Evolutionary conservation across 169 alveolate species (phyloP).

Genomic region (Plasmodium knowlesi): DNA sequence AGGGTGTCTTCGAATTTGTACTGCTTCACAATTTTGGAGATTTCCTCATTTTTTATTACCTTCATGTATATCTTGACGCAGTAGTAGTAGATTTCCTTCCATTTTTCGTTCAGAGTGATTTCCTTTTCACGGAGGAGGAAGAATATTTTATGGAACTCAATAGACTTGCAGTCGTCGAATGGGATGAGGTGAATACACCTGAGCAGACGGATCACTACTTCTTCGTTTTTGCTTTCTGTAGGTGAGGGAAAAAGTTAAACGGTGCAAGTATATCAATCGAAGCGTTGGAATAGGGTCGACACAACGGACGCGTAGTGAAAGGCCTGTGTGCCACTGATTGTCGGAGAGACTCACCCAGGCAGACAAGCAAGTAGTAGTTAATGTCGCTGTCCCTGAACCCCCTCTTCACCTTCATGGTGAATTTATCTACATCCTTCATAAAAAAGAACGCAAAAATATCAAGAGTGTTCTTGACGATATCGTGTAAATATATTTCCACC

Average conservation of each 20-base stretch:
- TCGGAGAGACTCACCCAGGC: constrained; percentile 56
- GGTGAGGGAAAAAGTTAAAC: no score
- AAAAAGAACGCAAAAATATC: constrained; percentile 57
- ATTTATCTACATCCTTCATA: constrained; percentile 20
- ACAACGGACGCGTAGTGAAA: neutral
- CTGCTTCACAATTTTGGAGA: constrained; percentile 10
- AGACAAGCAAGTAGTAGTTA: constrained; percentile 31
- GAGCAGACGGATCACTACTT: constrained; percentile 12
- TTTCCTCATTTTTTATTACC: constrained; percentile 32
- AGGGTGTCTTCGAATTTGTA: constrained; percentile 36
- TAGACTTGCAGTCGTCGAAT: constrained; percentile 29
- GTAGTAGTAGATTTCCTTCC: constrained; percentile 66
- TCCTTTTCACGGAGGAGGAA: constrained; percentile 26
- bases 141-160: constrained; percentile 69
- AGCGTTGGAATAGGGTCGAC: neutral
- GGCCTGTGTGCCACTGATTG: neutral
- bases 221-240: constrained; percentile 47
- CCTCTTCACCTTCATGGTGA: constrained; percentile 41
- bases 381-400: constrained; percentile 48
- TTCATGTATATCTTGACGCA: constrained; percentile 58
- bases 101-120: constrained; percentile 35
- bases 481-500: constrained; percentile 5
- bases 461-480: constrained; percentile 18
- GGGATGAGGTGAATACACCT: constrained; percentile 51
- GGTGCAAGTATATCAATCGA: neutral